Evolutionary conservation across 345 rosid genomes (phyloP).

Genomic region (Nephelium lappaceum): DNA sequence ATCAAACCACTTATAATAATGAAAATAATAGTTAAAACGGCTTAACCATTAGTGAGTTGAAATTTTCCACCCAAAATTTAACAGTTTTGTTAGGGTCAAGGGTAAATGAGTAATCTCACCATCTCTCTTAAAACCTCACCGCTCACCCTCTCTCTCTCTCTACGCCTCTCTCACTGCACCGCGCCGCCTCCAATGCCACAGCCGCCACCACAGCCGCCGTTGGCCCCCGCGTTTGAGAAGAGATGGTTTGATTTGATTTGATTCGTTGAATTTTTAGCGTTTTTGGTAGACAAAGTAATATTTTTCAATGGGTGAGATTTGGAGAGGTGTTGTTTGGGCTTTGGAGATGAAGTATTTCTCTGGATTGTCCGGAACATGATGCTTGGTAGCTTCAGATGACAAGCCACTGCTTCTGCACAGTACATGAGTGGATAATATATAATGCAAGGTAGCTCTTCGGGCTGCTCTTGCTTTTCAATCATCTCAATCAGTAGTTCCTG

Average conservation of each 20-base stretch:
- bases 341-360: no score
- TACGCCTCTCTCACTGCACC: no score
- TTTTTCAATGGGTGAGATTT: no score
- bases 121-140: no score
- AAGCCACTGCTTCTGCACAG: conserved; percentile 43
- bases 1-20: no score
- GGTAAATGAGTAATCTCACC: no score
- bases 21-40: no score
- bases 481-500: conserved; percentile 29
- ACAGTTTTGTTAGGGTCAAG: no score
- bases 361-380: conserved; percentile 31
- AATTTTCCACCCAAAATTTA: no score
- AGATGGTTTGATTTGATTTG: background rate
- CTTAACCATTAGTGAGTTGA: no score
- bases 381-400: conserved; percentile 40
- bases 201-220: conserved; percentile 55
- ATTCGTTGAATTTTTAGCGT: background rate
- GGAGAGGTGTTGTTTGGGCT: no score
- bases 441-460: conserved; percentile 37
- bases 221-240: conserved; percentile 46
- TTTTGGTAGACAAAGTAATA: background rate
- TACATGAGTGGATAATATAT: conserved; percentile 54
- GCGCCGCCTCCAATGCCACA: conserved; percentile 61
- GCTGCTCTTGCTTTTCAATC: background rate
- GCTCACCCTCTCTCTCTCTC: no score